phyloP scores from a whole-genome alignment of 2,329 filamentous ascomycete genomes.

The Cordyceps fumosorosea region DNA sequence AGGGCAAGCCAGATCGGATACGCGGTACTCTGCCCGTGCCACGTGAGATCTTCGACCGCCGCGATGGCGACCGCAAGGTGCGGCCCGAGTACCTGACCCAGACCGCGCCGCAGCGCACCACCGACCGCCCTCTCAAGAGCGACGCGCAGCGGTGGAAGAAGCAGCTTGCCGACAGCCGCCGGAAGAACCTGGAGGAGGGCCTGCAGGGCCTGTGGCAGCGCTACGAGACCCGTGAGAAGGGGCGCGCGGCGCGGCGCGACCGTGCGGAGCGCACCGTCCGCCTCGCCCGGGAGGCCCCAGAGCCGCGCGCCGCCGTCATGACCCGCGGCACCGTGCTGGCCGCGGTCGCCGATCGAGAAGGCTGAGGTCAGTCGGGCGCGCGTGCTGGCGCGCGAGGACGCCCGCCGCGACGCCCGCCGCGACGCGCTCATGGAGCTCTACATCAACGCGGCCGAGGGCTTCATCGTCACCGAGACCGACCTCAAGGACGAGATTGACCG shows the following conservation, averaged over 20 bases:
- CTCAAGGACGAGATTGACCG: slow-evolving; percentile 66
- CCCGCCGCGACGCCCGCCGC: slow-evolving; percentile 52
- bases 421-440: slow-evolving; percentile 82
- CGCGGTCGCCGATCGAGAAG: slow-evolving; percentile 41
- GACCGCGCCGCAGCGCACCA: slow-evolving; percentile 50
- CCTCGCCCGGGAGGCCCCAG: slow-evolving; percentile 51
- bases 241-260: slow-evolving; percentile 32
- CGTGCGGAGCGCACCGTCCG: slow-evolving; percentile 42
- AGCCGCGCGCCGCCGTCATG: slow-evolving; percentile 68
- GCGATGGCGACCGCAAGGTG: slow-evolving; percentile 53
- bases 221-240: slow-evolving; percentile 41
- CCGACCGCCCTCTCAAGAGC: slow-evolving; percentile 29
- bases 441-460: slow-evolving; percentile 68
- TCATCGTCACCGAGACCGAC: slow-evolving; percentile 78
- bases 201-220: slow-evolving; percentile 63
- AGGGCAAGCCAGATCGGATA: slow-evolving; percentile 39
- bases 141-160: slow-evolving; percentile 56
- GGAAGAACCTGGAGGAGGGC: slow-evolving; percentile 65
- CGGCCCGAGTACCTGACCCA: slow-evolving; percentile 52
- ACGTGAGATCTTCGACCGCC: slow-evolving; percentile 65
- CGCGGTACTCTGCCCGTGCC: slow-evolving; percentile 82
- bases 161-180: slow-evolving; percentile 63
- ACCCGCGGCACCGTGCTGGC: slow-evolving; percentile 61
- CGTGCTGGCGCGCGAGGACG: slow-evolving; percentile 33
- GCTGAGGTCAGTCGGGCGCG: slow-evolving; percentile 40